Evolutionary conservation across 2,329 filamentous ascomycete genomes (phyloP).

Genomic region (Xylariaceae sp.): DNA sequence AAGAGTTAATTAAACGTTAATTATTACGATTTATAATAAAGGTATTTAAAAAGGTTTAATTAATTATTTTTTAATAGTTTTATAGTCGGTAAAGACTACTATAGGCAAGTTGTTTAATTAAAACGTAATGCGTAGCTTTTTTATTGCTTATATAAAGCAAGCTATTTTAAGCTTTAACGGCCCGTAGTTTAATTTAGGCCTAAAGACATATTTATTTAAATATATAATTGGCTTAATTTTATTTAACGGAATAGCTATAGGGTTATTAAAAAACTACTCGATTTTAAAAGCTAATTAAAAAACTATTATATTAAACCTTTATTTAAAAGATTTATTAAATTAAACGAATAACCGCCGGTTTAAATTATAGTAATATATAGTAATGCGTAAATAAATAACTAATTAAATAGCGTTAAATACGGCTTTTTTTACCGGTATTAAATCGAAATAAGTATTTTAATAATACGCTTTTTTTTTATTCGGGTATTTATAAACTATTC

Average conservation of each 20-base stretch:
- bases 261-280: neutral
- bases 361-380: conserved; percentile 1
- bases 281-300: conserved; percentile 1
- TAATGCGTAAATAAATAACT: neutral
- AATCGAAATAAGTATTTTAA: neutral
- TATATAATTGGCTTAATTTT: conserved; percentile 1
- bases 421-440: neutral
- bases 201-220: conserved; percentile 1
- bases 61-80: conserved; percentile 1
- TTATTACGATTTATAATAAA: neutral
- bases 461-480: neutral
- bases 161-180: conserved; percentile 3
- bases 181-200: neutral
- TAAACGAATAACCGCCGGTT: neutral
- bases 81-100: neutral
- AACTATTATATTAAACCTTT: conserved; percentile 4
- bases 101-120: neutral
- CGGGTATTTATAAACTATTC: neutral
- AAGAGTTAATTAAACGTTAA: neutral
- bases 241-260: neutral
- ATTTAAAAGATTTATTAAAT: conserved; percentile 2
- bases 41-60: neutral
- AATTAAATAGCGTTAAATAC: neutral
- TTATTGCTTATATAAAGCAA: conserved; percentile 1
- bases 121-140: conserved; percentile 4